Evolutionary conservation across 257 asterid genomes (phyloP).

Genomic region (Solanum sejunctum): DNA sequence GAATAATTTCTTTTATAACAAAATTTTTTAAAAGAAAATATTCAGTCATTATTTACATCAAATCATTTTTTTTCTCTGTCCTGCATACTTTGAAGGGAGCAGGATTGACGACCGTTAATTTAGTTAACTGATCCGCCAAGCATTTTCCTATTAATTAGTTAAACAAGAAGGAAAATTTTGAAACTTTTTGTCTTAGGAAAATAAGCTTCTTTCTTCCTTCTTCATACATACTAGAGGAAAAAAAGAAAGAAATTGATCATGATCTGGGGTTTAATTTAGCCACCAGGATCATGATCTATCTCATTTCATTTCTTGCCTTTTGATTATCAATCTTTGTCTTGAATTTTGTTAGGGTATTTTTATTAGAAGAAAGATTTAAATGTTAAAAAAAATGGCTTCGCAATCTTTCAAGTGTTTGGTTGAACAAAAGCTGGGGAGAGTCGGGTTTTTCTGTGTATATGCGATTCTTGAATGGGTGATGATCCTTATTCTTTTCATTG

Average conservation of each 20-base stretch:
- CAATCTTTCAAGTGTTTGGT: conserved; percentile 20
- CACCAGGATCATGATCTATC: conserved; percentile 50
- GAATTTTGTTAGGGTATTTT: neutral
- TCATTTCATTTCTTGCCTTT: conserved; percentile 12
- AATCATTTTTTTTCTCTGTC: neutral
- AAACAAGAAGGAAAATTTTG: neutral
- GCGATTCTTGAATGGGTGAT: conserved; percentile 61
- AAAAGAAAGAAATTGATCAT: conserved; percentile 27
- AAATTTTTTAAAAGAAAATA: neutral
- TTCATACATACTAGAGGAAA: neutral
- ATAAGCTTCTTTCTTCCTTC: neutral
- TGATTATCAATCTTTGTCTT: neutral
- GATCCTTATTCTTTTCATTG: conserved; percentile 53
- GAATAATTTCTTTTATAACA: no score
- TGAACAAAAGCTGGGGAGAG: conserved; percentile 46
- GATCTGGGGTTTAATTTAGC: conserved; percentile 35
- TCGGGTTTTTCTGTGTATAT: conserved; percentile 47
- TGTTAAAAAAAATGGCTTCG: neutral
- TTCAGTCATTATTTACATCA: neutral
- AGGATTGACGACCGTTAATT: neutral
- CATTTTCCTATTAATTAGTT: neutral
- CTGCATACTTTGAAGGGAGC: neutral
- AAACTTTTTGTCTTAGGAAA: neutral
- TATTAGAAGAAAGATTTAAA: neutral
- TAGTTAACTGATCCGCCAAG: neutral